Conservation (phyloP, 225 moss, liverwort and hornwort species). For the Thuidium tamariscinum region DNA sequence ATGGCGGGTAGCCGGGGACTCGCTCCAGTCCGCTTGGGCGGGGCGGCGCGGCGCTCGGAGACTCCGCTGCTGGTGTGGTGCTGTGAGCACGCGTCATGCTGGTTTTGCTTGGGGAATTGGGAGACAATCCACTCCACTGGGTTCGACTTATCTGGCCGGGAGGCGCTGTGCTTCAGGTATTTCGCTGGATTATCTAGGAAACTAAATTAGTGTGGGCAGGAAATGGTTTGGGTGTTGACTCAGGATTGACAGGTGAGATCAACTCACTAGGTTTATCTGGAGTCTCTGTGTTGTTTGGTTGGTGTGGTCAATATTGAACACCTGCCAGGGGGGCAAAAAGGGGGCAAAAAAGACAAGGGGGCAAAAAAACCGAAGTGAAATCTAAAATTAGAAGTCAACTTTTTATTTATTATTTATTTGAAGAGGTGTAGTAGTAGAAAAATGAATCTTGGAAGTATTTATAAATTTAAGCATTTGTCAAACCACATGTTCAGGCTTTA, state of each 20-base stretch:
- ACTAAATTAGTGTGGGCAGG: neutral
- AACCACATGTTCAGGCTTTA: too few species aligned
- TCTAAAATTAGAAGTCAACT: neutral
- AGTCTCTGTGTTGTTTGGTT: neutral
- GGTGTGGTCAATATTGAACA: neutral
- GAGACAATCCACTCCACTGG: too few species aligned
- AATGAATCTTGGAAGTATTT: neutral
- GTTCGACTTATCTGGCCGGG: too few species aligned
- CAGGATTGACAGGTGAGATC: neutral
- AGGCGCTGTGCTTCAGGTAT: neutral
- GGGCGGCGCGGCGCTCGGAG: neutral
- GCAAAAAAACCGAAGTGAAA: neutral
- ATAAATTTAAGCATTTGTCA: neutral
- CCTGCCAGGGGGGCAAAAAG: neutral
- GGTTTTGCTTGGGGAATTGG: neutral
- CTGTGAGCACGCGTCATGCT: neutral
- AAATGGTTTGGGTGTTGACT: neutral
- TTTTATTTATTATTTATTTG: accelerated
- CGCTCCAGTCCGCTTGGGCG: neutral
- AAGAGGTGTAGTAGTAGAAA: too few species aligned
- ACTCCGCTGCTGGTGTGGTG: neutral
- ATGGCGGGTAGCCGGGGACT: neutral
- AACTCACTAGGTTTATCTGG: neutral
- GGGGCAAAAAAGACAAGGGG: too few species aligned
- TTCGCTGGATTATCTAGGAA: neutral